Conservation (phyloP, 208 protist species). For the Trypanosoma brucei region DNA sequence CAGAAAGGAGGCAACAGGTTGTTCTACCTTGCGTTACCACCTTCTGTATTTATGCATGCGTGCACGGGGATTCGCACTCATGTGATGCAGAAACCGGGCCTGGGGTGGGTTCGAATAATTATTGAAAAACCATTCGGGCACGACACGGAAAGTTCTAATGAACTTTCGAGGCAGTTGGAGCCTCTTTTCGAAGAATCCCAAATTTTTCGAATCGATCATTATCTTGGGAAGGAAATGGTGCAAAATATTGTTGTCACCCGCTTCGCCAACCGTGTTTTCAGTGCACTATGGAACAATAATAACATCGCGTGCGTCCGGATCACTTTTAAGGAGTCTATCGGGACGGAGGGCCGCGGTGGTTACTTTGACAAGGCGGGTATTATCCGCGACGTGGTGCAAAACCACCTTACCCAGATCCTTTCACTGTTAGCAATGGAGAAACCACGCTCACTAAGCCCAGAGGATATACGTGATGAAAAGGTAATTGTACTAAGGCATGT, state of each 20-base stretch:
- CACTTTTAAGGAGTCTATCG: conserved; percentile 93
- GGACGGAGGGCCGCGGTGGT: conserved; percentile 86
- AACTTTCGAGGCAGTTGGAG: conserved; percentile 73
- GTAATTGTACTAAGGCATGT: conserved; percentile 79
- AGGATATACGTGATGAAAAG: conserved; percentile 91
- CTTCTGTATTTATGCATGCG: conserved; percentile 67
- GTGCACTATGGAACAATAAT: conserved; percentile 83
- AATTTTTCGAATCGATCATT: conserved; percentile 94
- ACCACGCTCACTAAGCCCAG: conserved; percentile 68
- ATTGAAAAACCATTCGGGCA: conserved; percentile 93
- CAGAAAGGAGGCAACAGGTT: conserved; percentile 71
- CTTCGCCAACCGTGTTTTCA: conserved; percentile 92
- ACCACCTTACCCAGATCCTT: conserved; percentile 93
- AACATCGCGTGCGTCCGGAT: conserved; percentile 90
- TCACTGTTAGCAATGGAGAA: conserved; percentile 92
- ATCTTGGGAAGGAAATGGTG: conserved; percentile 93
- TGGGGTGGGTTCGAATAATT: conserved; percentile 80
- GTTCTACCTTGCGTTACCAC: conserved; percentile 91
- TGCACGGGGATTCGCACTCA: conserved; percentile 47
- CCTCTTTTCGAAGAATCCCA: conserved; percentile 82
- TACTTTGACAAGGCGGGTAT: conserved; percentile 94
- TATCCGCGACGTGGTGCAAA: conserved; percentile 93
- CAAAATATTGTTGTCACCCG: conserved; percentile 91
- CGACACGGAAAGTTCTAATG: conserved; percentile 70
- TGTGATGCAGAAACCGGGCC: conserved; percentile 44